These are phyloP conservation scores for Angomonas ambiguus DNA, from an alignment of 208 protist species.

Conservation along the genomic window DNA sequence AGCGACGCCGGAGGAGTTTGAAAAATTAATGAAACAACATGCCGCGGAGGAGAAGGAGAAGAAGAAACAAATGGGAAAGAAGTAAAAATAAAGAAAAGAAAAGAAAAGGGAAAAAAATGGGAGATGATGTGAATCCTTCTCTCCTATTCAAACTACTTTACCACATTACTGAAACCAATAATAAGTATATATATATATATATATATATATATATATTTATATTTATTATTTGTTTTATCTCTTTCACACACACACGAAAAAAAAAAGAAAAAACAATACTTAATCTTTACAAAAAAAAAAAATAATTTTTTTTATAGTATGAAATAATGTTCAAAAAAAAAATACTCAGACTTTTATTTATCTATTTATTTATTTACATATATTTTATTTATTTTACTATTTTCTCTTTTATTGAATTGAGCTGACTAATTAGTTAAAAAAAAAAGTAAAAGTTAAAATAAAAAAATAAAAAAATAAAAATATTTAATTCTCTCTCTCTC, in stretches of 20 bases:
- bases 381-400: constrained; percentile 10
- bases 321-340: constrained; percentile 6
- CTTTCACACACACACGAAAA: not conserved
- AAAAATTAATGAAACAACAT: constrained; percentile 5
- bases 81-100: not conserved
- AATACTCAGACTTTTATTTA: constrained; percentile 1
- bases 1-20: constrained; percentile 16
- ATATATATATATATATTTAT: constrained; percentile 7
- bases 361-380: constrained; percentile 3
- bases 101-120: not conserved
- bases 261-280: constrained; percentile 18
- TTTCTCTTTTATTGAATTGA: too few relatives aligned
- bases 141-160: too few relatives aligned
- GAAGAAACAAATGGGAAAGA: constrained; percentile 14
- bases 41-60: too few relatives aligned
- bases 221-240: not conserved
- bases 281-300: constrained; percentile 6
- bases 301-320: not conserved
- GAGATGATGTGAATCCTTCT: not conserved
- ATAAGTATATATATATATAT: not conserved
- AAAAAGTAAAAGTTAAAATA: too few relatives aligned
- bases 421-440: too few relatives aligned
- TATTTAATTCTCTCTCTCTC: too few relatives aligned
- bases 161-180: too few relatives aligned
- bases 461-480: too few relatives aligned